phyloP scores from a whole-genome alignment of 148 eudicot genomes.

The Beta vulgaris region DNA sequence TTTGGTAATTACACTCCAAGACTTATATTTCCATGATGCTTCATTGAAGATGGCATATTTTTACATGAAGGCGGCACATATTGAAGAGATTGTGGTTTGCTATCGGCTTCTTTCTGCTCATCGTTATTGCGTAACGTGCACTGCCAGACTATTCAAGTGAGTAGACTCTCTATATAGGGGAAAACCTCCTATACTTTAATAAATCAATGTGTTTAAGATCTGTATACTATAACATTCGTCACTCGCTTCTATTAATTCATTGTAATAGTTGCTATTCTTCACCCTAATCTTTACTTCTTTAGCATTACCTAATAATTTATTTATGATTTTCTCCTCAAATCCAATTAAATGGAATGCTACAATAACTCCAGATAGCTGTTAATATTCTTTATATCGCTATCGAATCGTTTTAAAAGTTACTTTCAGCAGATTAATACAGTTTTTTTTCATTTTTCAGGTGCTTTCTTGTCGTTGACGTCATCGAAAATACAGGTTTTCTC shows the following conservation, averaged over 20 bases:
- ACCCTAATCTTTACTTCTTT: neutral
- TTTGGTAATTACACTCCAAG: constrained; percentile 24
- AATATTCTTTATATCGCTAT: neutral
- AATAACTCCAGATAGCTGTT: neutral
- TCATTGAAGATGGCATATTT: neutral
- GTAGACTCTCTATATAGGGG: neutral
- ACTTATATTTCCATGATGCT: constrained; percentile 17
- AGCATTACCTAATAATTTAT: neutral
- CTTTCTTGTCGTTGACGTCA: constrained; percentile 9
- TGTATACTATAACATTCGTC: neutral
- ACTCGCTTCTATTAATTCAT: neutral
- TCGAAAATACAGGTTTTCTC: neutral
- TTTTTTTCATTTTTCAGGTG: neutral
- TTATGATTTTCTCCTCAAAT: neutral
- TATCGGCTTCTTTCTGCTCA: neutral
- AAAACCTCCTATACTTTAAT: neutral
- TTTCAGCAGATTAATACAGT: neutral
- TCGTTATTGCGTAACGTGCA: neutral
- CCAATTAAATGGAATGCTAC: neutral
- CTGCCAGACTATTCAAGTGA: neutral
- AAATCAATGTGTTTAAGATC: neutral
- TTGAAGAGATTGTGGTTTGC: neutral
- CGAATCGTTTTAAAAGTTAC: neutral
- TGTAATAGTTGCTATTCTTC: neutral
- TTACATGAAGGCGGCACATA: neutral